A percentile compares a stretch with the other conserved stretches of the same genome.
phyloP scores from a whole-genome alignment of 208 protist species.

The Acanthamoeba culbertsoni region DNA sequence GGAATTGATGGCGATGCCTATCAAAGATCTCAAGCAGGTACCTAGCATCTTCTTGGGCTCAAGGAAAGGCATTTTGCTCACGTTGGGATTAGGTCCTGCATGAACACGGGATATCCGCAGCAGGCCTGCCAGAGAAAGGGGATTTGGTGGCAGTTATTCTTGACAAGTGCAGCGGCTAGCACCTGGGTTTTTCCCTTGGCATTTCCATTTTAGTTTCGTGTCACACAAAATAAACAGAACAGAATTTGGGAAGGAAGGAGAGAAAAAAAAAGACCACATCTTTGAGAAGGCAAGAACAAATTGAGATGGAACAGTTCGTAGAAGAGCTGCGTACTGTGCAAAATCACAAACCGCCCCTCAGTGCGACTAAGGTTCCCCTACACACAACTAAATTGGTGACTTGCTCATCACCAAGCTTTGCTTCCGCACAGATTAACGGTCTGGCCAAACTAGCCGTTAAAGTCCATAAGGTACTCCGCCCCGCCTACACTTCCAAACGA shows the following conservation, averaged over 20 bases:
- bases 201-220: too few relatives aligned
- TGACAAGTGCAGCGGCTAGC: background rate
- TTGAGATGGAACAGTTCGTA: background rate
- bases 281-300: too few relatives aligned
- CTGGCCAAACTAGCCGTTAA: background rate
- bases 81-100: background rate
- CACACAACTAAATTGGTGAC: background rate
- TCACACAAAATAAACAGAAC: too few relatives aligned
- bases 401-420: background rate
- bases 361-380: background rate
- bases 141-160: background rate
- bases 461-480: background rate
- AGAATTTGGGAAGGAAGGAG: too few relatives aligned
- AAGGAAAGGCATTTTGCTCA: background rate
- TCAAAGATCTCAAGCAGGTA: slow-evolving; percentile 4
- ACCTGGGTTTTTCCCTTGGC: background rate
- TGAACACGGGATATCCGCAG: background rate
- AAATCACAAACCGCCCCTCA: background rate
- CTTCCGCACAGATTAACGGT: background rate
- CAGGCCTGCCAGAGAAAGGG: slow-evolving; percentile 10
- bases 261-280: too few relatives aligned
- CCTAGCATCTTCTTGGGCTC: too few relatives aligned
- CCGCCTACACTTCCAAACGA: too few relatives aligned
- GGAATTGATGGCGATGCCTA: background rate
- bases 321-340: background rate